Evolutionary conservation across 1,284 basidiomycete species (phyloP), one percentile per base, ranked within the genome.

Genomic region (Marasmius tenuissimus): DNA sequence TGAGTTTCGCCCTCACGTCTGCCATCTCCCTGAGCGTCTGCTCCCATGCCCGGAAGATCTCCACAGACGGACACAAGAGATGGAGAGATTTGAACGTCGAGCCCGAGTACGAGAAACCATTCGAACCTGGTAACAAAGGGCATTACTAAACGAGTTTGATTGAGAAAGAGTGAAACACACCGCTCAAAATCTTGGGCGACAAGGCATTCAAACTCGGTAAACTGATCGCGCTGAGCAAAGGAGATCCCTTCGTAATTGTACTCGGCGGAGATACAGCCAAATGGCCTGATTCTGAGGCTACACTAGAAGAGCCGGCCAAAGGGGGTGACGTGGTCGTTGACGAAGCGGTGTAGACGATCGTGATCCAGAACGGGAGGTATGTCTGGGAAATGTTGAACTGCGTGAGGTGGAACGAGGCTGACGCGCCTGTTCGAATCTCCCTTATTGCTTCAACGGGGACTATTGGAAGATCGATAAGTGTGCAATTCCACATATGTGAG

Each of bases 391-490:
- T 80, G 68, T 89, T 87, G 70, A 93, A 89, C 65, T 92, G 89
- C 55, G 89, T 84, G 63, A 92, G 87, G 70, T 94, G 92, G 68
- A 91, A 89, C 38, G 90, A 79, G 34, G 93, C 87, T 63, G 93
- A 85, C 11, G 85, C 70, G 49, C 89, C 93, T 5, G 90, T 85
- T 12, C 97, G 91, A 9, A 99, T 86, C 71, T 98, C 96, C 65
- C 95, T 91, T 73, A 99, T 95, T 66, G 87, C 87, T 72, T 94
- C 93, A 66, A 98, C 91, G 4, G 92, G 89, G 59, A 97, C 94
- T 93, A 63, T 37, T 53, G 20, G 1, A 34, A 45, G 56, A 39
- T 33, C 34, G 37, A 47, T 58, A 65, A 18, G 33, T 14, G 55
- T n/a, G 58, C 27, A n/a, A 34, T 20, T 6, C 37, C 22, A n/a